Evolutionary conservation across 2,329 filamentous ascomycete species (phyloP).

Genomic region (Coniosporium tulheliwenetii): DNA sequence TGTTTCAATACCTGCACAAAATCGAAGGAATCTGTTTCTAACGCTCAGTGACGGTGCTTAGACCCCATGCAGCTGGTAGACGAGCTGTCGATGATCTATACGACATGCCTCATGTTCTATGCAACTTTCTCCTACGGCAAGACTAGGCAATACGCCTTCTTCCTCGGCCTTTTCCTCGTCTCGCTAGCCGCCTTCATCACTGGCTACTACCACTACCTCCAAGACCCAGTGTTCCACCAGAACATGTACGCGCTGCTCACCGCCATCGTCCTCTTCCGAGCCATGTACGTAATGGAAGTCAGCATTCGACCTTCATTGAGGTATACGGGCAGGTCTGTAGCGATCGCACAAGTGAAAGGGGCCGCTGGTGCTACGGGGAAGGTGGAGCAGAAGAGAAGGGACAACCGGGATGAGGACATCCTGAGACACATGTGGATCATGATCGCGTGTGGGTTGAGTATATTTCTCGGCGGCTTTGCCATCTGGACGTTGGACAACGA

Average conservation of each 20-base stretch:
- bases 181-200: slow-evolving; percentile 50
- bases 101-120: slow-evolving; percentile 53
- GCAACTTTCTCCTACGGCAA: slow-evolving; percentile 61
- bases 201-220: slow-evolving; percentile 64
- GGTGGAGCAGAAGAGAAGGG: slow-evolving; percentile 28
- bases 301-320: slow-evolving; percentile 42
- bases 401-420: slow-evolving; percentile 39
- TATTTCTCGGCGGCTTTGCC: slow-evolving; percentile 60
- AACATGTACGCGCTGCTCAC: slow-evolving; percentile 62
- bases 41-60: slow-evolving; percentile 12
- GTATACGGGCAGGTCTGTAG: slow-evolving; percentile 23
- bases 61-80: slow-evolving; percentile 59
- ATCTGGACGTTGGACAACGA: slow-evolving; percentile 70
- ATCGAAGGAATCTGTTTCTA: background rate
- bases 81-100: slow-evolving; percentile 59
- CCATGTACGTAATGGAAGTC: slow-evolving; percentile 63
- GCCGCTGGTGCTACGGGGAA: slow-evolving; percentile 12
- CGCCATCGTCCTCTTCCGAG: slow-evolving; percentile 51
- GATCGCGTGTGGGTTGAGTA: slow-evolving; percentile 48
- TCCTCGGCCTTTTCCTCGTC: slow-evolving; percentile 42
- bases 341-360: slow-evolving; percentile 9
- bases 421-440: slow-evolving; percentile 61
- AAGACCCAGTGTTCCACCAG: slow-evolving; percentile 73
- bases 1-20: background rate
- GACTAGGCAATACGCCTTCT: slow-evolving; percentile 31